Percentiles rank a stretch among this genome's conserved stretches.
phyloP scores from a whole-genome alignment of 768 basidiomycete genomes.

The Tremella yokohamensis region DNA sequence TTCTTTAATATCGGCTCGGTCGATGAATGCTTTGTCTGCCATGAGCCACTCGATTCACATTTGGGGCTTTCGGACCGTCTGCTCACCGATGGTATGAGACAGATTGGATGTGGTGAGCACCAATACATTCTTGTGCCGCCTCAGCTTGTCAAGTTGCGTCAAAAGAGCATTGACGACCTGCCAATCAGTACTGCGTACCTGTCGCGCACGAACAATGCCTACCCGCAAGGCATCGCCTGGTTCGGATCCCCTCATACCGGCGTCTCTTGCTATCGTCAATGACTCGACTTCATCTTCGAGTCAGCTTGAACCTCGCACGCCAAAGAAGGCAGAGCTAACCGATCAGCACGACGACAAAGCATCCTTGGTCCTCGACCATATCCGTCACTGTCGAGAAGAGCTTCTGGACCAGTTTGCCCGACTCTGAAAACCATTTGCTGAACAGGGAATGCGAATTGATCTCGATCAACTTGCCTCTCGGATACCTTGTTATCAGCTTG shows the following conservation, averaged over 20 bases:
- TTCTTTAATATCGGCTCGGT: conserved; percentile 94
- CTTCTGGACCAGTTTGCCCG: conserved; percentile 93
- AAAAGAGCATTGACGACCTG: conserved; percentile 97
- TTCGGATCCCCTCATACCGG: conserved; percentile 91
- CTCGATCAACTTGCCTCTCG: conserved; percentile 81
- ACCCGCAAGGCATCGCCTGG: conserved; percentile 91
- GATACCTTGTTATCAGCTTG: conserved; percentile 60
- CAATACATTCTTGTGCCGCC: conserved; percentile 85
- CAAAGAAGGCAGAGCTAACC: conserved; percentile 56
- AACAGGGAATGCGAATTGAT: conserved; percentile 98
- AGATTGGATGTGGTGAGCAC: conserved; percentile 97
- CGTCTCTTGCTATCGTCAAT: conserved; percentile 86
- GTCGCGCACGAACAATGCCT: conserved; percentile 28
- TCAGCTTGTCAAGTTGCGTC: conserved; percentile 93
- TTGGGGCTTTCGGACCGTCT: not conserved
- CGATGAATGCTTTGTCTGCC: conserved; percentile 87
- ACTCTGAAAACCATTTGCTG: conserved; percentile 98
- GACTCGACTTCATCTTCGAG: conserved; percentile 88
- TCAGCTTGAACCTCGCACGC: not conserved
- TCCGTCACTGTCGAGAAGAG: conserved; percentile 80
- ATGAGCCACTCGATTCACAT: not conserved
- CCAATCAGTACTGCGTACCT: conserved; percentile 3
- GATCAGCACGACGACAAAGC: conserved; percentile 90
- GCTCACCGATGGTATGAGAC: conserved; percentile 82
- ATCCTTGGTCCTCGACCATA: conserved; percentile 83